Percentiles rank a stretch among this genome's conserved stretches.
Evolutionary conservation across 2,329 filamentous ascomycete genomes (phyloP).

Genomic region (Chaetomiaceae sp.): DNA sequence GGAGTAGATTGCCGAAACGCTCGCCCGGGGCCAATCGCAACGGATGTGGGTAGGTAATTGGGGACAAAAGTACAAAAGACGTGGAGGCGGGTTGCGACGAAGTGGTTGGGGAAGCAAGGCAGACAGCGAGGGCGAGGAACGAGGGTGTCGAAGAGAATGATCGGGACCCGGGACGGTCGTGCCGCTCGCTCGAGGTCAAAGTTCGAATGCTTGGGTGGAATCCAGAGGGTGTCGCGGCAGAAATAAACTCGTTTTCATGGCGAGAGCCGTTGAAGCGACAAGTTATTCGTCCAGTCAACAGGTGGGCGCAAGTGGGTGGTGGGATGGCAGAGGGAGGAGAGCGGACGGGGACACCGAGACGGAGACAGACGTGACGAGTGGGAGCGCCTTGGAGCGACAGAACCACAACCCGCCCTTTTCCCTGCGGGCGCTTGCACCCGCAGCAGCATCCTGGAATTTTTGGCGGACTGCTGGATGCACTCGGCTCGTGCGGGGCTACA

Average conservation of each 20-base stretch:
- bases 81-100: constrained; percentile 6
- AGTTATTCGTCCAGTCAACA: constrained; percentile 5
- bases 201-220: constrained; percentile 14
- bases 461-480: neutral
- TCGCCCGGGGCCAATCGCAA: constrained; percentile 12
- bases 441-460: neutral
- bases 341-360: constrained; percentile 13
- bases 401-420: constrained; percentile 7
- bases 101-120: neutral
- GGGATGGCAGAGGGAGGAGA: constrained; percentile 16
- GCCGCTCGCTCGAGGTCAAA: constrained; percentile 11
- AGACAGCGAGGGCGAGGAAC: neutral
- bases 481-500: neutral
- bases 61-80: neutral
- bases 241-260: constrained; percentile 20
- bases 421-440: neutral
- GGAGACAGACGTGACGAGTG: constrained; percentile 10
- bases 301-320: constrained; percentile 14
- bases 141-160: neutral
- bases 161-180: neutral
- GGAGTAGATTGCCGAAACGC: neutral
- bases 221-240: constrained; percentile 14
- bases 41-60: neutral
- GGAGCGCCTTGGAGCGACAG: constrained; percentile 19
- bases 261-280: constrained; percentile 9